phyloP scores from a whole-genome alignment of 2,329 filamentous ascomycete species.

The Beauveria sp. region DNA sequence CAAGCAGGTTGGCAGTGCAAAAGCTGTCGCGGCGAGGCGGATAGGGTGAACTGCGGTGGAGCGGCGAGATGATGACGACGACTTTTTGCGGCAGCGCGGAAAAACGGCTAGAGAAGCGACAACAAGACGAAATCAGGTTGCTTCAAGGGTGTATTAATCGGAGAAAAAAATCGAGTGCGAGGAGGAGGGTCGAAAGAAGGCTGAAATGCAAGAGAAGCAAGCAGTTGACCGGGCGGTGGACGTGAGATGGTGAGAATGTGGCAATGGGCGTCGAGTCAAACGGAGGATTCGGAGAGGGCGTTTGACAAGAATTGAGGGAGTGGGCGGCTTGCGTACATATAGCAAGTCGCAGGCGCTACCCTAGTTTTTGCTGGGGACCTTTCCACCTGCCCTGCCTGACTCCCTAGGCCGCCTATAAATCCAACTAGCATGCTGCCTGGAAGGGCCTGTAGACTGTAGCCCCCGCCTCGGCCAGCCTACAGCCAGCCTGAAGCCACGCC shows the following conservation, averaged over 20 bases:
- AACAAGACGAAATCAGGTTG: not conserved
- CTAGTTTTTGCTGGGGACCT: no score
- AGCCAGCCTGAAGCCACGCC: no score
- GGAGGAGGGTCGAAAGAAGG: not conserved
- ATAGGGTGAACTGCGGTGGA: not conserved
- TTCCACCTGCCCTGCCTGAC: not conserved
- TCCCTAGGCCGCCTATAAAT: not conserved
- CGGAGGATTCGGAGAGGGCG: not conserved
- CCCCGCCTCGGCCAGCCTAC: not conserved
- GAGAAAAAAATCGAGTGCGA: not conserved
- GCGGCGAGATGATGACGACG: slow-evolving; percentile 10
- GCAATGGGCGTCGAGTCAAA: not conserved
- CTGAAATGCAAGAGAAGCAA: not conserved
- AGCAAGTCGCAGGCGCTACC: not conserved
- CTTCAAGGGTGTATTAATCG: not conserved
- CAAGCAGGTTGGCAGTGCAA: slow-evolving; percentile 4
- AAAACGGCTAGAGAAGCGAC: not conserved
- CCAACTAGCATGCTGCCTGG: no score
- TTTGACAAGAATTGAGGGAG: not conserved
- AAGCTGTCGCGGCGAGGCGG: slow-evolving; percentile 5
- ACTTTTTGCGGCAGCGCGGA: slow-evolving; percentile 4
- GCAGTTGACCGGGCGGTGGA: not conserved
- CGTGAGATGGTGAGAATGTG: not conserved
- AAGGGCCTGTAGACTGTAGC: not conserved
- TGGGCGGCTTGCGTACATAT: slow-evolving; percentile 3